A percentile compares a stretch with the other conserved stretches of the same genome.
These are phyloP conservation scores for Scytalidium sp. DNA, from an alignment of 2,329 filamentous ascomycete species.

Conservation along the genomic window DNA sequence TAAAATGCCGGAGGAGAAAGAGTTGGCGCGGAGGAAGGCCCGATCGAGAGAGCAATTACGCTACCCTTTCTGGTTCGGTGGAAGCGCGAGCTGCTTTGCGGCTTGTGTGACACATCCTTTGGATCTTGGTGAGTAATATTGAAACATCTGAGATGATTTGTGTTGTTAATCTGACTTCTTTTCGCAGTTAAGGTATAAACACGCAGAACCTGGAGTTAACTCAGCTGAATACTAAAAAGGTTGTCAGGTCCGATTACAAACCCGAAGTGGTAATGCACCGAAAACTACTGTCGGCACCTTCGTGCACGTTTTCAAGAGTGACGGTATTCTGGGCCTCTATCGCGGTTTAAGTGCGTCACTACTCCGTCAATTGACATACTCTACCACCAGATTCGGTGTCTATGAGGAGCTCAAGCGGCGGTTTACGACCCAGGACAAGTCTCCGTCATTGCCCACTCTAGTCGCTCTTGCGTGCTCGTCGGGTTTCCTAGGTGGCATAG, in stretches of 20 bases:
- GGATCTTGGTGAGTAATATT: slow-evolving; percentile 72
- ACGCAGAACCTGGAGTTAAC: not conserved
- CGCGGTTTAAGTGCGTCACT: slow-evolving; percentile 89
- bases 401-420: slow-evolving; percentile 89
- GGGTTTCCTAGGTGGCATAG: slow-evolving; percentile 84
- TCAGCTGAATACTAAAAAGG: slow-evolving; percentile 2
- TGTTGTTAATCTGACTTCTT: slow-evolving; percentile 14
- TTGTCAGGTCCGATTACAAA: slow-evolving; percentile 80
- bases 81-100: slow-evolving; percentile 88
- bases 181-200: slow-evolving; percentile 23
- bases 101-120: slow-evolving; percentile 90
- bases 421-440: slow-evolving; percentile 48
- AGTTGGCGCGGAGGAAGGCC: slow-evolving; percentile 15
- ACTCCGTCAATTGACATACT: slow-evolving; percentile 92
- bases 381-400: slow-evolving; percentile 91
- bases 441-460: slow-evolving; percentile 71
- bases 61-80: slow-evolving; percentile 95
- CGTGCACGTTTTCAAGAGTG: slow-evolving; percentile 70
- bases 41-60: slow-evolving; percentile 26
- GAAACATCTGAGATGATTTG: not conserved
- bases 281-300: slow-evolving; percentile 86
- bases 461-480: slow-evolving; percentile 79
- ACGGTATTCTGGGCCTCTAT: slow-evolving; percentile 82
- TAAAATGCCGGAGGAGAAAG: slow-evolving; percentile 11
- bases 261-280: slow-evolving; percentile 70